Evolutionary conservation across 352 stramenopile species (phyloP), one percentile per base, ranked within the genome.

Genomic region (Saprolegnia parasitica): DNA sequence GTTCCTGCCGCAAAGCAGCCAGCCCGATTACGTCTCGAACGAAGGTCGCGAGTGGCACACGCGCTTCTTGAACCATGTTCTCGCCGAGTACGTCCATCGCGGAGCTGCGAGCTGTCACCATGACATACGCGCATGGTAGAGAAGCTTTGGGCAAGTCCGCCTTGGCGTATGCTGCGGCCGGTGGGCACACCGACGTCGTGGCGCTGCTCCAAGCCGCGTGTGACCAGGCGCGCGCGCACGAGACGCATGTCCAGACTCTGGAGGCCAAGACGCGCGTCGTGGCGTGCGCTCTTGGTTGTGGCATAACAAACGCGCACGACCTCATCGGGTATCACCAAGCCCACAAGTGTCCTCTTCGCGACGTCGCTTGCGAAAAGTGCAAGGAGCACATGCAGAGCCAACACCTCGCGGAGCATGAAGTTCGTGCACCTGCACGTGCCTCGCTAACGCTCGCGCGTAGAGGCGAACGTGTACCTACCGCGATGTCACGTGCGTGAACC

Each of bases 341-440:
- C 1, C 74, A 89, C 37, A 76, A 87, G 26, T 93, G 83, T 40
- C 18, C 61, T 0, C 86, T 84, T 42, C 78, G 85, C 13, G 71
- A 37, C 0, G 73, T 91, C 23, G 71, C 73, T 13, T 93, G 85
- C 49, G 85, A 88, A 13, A 75, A 71, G 16, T 93, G 85, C 47
- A 39, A 65, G 16, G 24, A 66, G 0, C 35, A 56, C 0, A 70
- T 88, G 10, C 20, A 9, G 20, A 60, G 62, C 40, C 18, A 46
- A 20, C 71, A 78, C 18, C 81, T 80, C 56, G 78, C 84, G 63
- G 58, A 76, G 1, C 75, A 78, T 18, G 47, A 58, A 13, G 50
- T 55, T 5, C 82, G 88, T 40, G 73, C 87, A 23, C 45, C 56
- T 0, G 0, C n/a, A 65, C 8, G 20, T 4, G 35, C 15, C 1